Conservation (phyloP, 2,329 filamentous ascomycete species). For the Pseudogymnoascus sp. region DNA sequence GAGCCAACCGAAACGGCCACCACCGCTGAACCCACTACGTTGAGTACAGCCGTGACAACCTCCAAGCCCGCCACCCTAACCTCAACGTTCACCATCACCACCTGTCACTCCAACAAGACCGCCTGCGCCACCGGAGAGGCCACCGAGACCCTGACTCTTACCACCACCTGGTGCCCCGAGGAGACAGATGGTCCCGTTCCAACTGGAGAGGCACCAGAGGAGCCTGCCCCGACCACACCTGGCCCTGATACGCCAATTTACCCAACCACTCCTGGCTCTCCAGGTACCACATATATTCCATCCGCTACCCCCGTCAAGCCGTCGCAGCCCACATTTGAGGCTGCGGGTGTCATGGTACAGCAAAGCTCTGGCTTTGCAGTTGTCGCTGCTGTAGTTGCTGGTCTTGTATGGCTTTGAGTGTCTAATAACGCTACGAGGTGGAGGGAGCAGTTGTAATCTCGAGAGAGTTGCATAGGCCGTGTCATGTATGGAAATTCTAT, state of each 20-base stretch:
- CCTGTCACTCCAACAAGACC: not conserved
- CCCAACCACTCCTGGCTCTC: not conserved
- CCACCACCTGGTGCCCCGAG: not conserved
- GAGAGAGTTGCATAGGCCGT: not conserved
- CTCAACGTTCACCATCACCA: not conserved
- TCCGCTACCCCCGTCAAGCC: not conserved
- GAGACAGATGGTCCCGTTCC: not conserved
- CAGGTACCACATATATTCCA: not conserved
- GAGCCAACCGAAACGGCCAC: not conserved
- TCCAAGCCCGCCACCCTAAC: not conserved
- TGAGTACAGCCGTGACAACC: not conserved
- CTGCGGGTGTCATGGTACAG: not conserved
- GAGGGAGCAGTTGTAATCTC: not conserved
- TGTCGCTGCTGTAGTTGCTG: not conserved
- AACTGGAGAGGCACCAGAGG: not conserved
- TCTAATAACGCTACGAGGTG: not conserved
- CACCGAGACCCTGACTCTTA: not conserved
- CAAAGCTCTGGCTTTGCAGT: not conserved
- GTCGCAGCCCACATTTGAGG: not conserved
- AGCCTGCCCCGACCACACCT: not conserved
- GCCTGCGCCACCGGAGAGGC: not conserved
- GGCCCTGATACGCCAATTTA: not conserved
- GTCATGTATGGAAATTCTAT: not conserved
- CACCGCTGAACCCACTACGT: not conserved
- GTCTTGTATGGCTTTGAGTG: not conserved